A percentile compares a stretch with the other conserved stretches of the same genome.
Evolutionary conservation across 2,329 filamentous ascomycete genomes (phyloP).

Genomic region (Cordyceps militaris): DNA sequence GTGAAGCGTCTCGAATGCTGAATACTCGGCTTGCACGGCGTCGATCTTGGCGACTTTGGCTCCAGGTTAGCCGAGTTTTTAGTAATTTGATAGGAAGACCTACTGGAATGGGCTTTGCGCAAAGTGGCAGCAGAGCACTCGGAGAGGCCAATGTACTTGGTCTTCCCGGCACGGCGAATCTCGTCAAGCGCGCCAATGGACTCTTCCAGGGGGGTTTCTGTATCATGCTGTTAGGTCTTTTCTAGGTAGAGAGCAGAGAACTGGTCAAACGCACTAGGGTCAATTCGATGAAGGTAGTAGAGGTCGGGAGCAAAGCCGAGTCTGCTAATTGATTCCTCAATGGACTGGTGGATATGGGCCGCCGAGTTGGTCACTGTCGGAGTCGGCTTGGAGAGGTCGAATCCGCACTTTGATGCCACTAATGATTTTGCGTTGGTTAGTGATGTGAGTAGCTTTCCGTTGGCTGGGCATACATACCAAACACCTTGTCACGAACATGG

Average conservation of each 20-base stretch:
- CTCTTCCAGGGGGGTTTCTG: conserved; percentile 37
- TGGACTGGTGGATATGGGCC: conserved; percentile 38
- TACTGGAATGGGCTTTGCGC: conserved; percentile 37
- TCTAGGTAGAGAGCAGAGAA: background rate
- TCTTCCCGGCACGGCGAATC: conserved; percentile 38
- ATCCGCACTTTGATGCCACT: background rate
- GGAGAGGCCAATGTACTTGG: conserved; percentile 41
- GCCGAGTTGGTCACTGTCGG: background rate
- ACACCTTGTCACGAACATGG: conserved; percentile 42
- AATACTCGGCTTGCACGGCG: conserved; percentile 40
- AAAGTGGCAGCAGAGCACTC: conserved; percentile 39
- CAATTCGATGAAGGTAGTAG: conserved; percentile 38
- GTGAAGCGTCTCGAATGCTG: conserved; percentile 34
- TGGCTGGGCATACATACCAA: conserved; percentile 26
- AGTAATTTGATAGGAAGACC: background rate
- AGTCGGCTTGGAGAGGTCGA: background rate
- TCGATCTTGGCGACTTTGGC: conserved; percentile 37
- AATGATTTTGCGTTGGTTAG: background rate
- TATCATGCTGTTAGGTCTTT: background rate
- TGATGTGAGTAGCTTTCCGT: background rate
- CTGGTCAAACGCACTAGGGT: conserved; percentile 28
- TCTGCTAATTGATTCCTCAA: conserved; percentile 41
- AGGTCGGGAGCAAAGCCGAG: conserved; percentile 40
- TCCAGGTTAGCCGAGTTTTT: background rate
- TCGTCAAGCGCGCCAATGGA: conserved; percentile 40